Base-by-base conservation (phyloP, 2,329 filamentous ascomycete genomes). In the Pseudogymnoascus sp. region DNA sequence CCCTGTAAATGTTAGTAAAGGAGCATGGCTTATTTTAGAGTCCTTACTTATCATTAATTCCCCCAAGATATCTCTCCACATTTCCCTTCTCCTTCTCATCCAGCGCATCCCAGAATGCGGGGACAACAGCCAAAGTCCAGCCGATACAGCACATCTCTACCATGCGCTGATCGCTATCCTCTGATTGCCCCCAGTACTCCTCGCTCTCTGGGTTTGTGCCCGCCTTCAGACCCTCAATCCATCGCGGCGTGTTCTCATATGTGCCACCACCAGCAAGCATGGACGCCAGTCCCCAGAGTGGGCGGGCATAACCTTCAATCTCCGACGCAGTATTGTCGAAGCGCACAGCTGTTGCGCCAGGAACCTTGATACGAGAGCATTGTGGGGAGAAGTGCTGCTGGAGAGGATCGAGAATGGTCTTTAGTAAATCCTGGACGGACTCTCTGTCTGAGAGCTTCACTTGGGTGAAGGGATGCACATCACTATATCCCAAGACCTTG, bases 81-180 rank as follows among this genome's bases (percentile, higher is more conserved):
- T 91, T 90, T 9, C 70, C 74, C 67, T 80, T 84, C 70, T 90
- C 83, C 65, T 78, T 78, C 14, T 81, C 80, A 2, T 79, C 82
- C 67, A 92, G 75, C 1, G 81, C 83, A 12, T 85, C 77, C 79
- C 78, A 71, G 22, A 72, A 70, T 3, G 67, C 65, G 0, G 35
- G 70, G 0, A 86, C 87, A 59, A 91, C 86, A 33, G 87, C 88
- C 60, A 93, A 77, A 1, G 88, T 84, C 68, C 85, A 92, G 0
- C 89, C 89, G 62, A 92, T 79, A 0, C 89, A 88, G 70, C 88
- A 92, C 80, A 91, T 90, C 72, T 93, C 89, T 2, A 92, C 89
- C 89, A 92, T 92, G 25, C 89, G 79, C 76, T 92, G 89, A 69
- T 92, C 89, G 62, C 87, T 85, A 69, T 92, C 88, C 65, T 85